Evolutionary conservation across 139 green algal genomes (phyloP), one percentile per base, ranked within the genome.

Genomic region (Tetradesmus lagerheimii): DNA sequence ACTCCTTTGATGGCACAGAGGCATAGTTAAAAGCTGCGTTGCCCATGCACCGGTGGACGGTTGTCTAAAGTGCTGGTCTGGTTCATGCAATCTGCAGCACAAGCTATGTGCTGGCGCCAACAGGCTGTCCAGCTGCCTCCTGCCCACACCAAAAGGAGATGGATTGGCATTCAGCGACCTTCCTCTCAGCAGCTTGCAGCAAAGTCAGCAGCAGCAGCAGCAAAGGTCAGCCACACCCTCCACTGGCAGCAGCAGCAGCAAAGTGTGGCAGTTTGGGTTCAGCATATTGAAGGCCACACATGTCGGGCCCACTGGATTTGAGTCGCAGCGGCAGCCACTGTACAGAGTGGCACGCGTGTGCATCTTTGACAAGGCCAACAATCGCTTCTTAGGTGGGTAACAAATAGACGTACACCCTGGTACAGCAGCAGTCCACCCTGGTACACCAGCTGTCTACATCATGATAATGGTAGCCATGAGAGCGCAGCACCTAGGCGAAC

Each of bases 221-320:
- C 6, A n/a, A n/a, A 18, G 27, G 34, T 18, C 80, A 74, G 81
- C 16, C 0, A 71, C 80, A 8, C 67, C n/a, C 31, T 4, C 82
- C 15, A 23, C 23, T 8, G 31, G 50, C 53, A 87, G 35, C 37
- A 87, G 53, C 82, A 78, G 20, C 53, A 87, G 71, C 31, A 41
- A 35, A 23, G 35, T 87, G 2, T 80, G 38, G 83, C 83, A 88
- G 43, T 80, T 88, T 77, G 43, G 71, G 29, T n/a, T 88, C 8
- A 41, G 62, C 64, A 27, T 88, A 25, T 20, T 80, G 38, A 39
- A 41, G 35, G 83, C 83, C 8, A 80, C 62, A 2, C 38, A 80
- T 80, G 83, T 88, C 0, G 64, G 83, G 0, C 83, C 83, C 8
- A 88, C 64, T 31, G 64, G 83, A 25, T 80, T 80, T 12, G 29